Conservation (phyloP, 139 green algal genomes). For the Chlamydomonas sp. region DNA sequence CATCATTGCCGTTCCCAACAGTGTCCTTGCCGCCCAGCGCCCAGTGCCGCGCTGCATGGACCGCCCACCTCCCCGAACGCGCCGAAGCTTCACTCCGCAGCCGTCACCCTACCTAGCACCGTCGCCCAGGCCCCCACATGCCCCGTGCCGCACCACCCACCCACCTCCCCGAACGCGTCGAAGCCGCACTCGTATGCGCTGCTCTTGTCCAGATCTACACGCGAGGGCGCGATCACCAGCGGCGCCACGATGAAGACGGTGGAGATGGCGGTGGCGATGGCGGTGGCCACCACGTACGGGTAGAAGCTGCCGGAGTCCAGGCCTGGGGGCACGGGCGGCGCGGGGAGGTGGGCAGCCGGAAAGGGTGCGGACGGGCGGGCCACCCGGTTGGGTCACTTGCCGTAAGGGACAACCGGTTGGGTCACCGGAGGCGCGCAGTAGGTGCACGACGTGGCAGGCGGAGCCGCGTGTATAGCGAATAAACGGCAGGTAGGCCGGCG, state of each 20-base stretch:
- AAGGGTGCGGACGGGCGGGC: neutral
- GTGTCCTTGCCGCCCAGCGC: too few species aligned
- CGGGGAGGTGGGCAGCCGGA: neutral
- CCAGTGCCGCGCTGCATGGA: too few species aligned
- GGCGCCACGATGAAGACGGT: constrained; percentile 51
- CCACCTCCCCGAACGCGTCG: constrained; percentile 56
- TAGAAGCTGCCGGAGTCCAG: constrained; percentile 51
- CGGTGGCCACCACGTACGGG: constrained; percentile 50
- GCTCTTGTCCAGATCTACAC: constrained; percentile 59
- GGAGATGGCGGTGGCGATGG: constrained; percentile 44
- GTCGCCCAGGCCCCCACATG: too few species aligned
- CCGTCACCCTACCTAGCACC: too few species aligned
- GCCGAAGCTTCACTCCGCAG: constrained; percentile 55
- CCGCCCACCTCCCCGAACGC: constrained; percentile 50
- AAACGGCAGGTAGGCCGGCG: too few species aligned
- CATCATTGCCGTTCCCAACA: too few species aligned
- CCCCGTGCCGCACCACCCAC: neutral
- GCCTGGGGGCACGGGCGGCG: neutral
- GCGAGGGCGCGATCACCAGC: constrained; percentile 41
- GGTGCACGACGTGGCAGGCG: too few species aligned
- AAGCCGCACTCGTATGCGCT: constrained; percentile 61
- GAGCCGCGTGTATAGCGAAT: too few species aligned
- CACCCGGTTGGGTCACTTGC: too few species aligned
- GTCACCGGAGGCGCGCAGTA: too few species aligned
- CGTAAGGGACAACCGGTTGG: too few species aligned